Conservation (phyloP, 768 basidiomycete species). For the Pisolithus marmoratus region DNA sequence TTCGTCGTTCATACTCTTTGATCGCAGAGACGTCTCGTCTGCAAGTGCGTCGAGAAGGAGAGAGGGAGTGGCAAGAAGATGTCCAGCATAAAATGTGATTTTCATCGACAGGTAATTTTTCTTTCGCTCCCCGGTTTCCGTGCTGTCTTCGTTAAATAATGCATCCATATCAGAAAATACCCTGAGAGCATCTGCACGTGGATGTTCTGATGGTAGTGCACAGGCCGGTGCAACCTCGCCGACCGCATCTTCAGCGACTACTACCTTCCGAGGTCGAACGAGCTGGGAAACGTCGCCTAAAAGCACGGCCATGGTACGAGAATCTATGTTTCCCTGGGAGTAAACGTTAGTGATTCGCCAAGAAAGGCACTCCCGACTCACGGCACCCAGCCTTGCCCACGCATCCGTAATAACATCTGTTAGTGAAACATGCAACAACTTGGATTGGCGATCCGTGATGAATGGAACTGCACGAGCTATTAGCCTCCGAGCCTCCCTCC, state of each 20-base stretch:
- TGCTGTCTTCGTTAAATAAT: slow-evolving; percentile 11
- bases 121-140: background rate
- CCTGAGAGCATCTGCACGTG: slow-evolving; percentile 12
- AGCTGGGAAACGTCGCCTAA: slow-evolving; percentile 51
- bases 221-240: background rate
- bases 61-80: slow-evolving; percentile 46
- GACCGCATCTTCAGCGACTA: background rate
- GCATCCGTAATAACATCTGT: slow-evolving; percentile 52
- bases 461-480: slow-evolving; percentile 60
- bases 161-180: slow-evolving; percentile 21
- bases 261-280: slow-evolving; percentile 40
- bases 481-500: slow-evolving; percentile 39
- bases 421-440: slow-evolving; percentile 44
- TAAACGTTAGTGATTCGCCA: slow-evolving; percentile 7
- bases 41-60: slow-evolving; percentile 35
- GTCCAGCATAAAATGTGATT: slow-evolving; percentile 64
- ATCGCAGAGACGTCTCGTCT: slow-evolving; percentile 33
- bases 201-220: slow-evolving; percentile 9
- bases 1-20: slow-evolving; percentile 22
- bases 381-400: slow-evolving; percentile 56
- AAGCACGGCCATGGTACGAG: slow-evolving; percentile 46
- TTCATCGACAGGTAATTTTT: slow-evolving; percentile 47
- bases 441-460: slow-evolving; percentile 54
- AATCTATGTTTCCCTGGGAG: slow-evolving; percentile 27
- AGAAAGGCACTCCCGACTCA: slow-evolving; percentile 6